phyloP scores from a whole-genome alignment of 1,284 basidiomycete genomes.

The Boletus albobrunnescens region DNA sequence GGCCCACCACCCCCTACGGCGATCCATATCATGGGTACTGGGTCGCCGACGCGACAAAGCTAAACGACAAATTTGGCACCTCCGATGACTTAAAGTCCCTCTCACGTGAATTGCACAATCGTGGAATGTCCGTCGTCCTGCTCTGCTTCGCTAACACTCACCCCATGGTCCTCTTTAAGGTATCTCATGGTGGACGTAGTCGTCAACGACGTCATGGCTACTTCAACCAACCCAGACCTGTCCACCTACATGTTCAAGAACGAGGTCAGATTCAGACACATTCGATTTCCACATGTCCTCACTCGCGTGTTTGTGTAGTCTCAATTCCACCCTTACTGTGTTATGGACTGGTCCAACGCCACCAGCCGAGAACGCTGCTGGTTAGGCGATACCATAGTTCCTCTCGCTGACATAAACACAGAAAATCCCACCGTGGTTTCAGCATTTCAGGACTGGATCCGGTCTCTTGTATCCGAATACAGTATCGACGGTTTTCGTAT shows the following conservation, averaged over 20 bases:
- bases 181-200: slow-evolving; percentile 74
- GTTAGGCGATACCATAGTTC: slow-evolving; percentile 62
- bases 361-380: slow-evolving; percentile 71
- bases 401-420: slow-evolving; percentile 70
- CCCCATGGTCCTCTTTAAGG: slow-evolving; percentile 11
- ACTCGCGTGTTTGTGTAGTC: slow-evolving; percentile 17
- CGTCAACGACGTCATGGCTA: slow-evolving; percentile 68
- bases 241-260: slow-evolving; percentile 61
- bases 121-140: slow-evolving; percentile 51
- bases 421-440: slow-evolving; percentile 57
- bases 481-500: slow-evolving; percentile 69
- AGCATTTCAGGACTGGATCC: slow-evolving; percentile 57
- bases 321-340: slow-evolving; percentile 38
- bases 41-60: slow-evolving; percentile 53
- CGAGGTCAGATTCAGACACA: slow-evolving; percentile 41
- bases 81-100: slow-evolving; percentile 59
- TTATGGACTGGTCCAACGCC: slow-evolving; percentile 51
- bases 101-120: slow-evolving; percentile 54
- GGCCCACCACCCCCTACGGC: slow-evolving; percentile 54
- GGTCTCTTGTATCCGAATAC: slow-evolving; percentile 52
- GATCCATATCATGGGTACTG: slow-evolving; percentile 65
- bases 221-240: slow-evolving; percentile 52
- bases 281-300: slow-evolving; percentile 1
- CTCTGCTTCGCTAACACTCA: slow-evolving; percentile 26
- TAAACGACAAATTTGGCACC: slow-evolving; percentile 66